Evolutionary conservation across 106 monocot species (phyloP).

Genomic region (Dendrobium chrysotoxum): DNA sequence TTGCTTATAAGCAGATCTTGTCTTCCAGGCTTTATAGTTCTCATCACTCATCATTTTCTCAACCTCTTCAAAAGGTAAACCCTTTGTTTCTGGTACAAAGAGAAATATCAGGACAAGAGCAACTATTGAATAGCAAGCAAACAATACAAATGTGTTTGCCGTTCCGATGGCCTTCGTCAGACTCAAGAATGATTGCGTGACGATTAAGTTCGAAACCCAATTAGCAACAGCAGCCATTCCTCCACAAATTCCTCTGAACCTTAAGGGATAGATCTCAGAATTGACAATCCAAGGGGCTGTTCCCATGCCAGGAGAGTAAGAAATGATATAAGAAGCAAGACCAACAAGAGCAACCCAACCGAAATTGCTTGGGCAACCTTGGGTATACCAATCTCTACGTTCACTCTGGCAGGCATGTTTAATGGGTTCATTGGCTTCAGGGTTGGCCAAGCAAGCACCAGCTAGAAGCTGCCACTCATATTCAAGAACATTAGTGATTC

Average conservation of each 20-base stretch:
- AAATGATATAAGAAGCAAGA: conserved; percentile 56
- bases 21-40: conserved; percentile 41
- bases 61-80: conserved; percentile 66
- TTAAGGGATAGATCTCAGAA: conserved; percentile 74
- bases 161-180: conserved; percentile 57
- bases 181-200: conserved; percentile 54
- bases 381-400: conserved; percentile 48
- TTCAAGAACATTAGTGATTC: background rate
- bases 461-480: conserved; percentile 42
- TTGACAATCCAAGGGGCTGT: conserved; percentile 81
- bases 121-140: conserved; percentile 27
- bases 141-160: conserved; percentile 50
- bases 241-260: conserved; percentile 56
- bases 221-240: conserved; percentile 65
- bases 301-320: conserved; percentile 83
- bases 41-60: conserved; percentile 49
- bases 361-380: conserved; percentile 67
- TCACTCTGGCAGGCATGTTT: conserved; percentile 28
- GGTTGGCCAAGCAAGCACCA: conserved; percentile 50
- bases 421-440: background rate
- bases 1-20: background rate
- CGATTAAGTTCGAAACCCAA: conserved; percentile 75
- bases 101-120: conserved; percentile 49
- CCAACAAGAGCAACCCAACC: conserved; percentile 61
- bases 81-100: conserved; percentile 70